These are phyloP conservation scores for Silene coronaria DNA, from an alignment of 179 eudicot genomes.

Conservation along the genomic window DNA sequence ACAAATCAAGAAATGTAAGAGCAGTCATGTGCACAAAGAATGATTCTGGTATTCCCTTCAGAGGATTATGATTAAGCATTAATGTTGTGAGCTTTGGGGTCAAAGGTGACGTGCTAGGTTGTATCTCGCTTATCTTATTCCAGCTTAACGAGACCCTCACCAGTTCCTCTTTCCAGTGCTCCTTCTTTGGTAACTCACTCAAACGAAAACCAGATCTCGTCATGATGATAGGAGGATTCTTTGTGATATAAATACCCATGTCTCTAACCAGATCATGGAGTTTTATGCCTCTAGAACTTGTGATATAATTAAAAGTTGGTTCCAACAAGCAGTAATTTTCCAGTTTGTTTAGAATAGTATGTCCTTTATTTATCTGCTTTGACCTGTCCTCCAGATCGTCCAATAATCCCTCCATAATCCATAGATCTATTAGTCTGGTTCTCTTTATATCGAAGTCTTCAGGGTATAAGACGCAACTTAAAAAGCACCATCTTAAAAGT, in stretches of 20 bases:
- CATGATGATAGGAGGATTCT: neutral
- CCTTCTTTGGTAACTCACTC: slow-evolving; percentile 11
- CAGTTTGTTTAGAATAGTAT: slow-evolving; percentile 10
- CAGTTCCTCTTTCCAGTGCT: slow-evolving; percentile 10
- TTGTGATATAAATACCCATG: slow-evolving; percentile 8
- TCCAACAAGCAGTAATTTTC: slow-evolving; percentile 15
- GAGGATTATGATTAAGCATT: neutral
- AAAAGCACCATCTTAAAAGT: neutral
- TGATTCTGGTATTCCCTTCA: slow-evolving; percentile 10
- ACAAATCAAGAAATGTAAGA: slow-evolving; percentile 21
- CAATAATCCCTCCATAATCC: slow-evolving; percentile 17
- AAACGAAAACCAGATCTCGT: slow-evolving; percentile 1
- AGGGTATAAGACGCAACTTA: slow-evolving; percentile 3
- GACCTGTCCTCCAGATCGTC: slow-evolving; percentile 1
- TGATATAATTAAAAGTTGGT: neutral
- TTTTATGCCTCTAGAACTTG: neutral
- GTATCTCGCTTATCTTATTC: slow-evolving; percentile 7
- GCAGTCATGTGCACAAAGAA: slow-evolving; percentile 19
- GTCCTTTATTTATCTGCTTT: slow-evolving; percentile 11
- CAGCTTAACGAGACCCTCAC: slow-evolving; percentile 10
- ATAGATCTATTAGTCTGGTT: neutral
- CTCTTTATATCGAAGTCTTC: neutral
- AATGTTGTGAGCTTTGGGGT: slow-evolving; percentile 13
- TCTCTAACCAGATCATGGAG: slow-evolving; percentile 19
- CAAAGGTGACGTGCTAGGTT: slow-evolving; percentile 4